Evolutionary conservation across 139 green algal species (phyloP), one percentile per base, ranked within the genome.

Genomic region (Chlorella vulgaris): DNA sequence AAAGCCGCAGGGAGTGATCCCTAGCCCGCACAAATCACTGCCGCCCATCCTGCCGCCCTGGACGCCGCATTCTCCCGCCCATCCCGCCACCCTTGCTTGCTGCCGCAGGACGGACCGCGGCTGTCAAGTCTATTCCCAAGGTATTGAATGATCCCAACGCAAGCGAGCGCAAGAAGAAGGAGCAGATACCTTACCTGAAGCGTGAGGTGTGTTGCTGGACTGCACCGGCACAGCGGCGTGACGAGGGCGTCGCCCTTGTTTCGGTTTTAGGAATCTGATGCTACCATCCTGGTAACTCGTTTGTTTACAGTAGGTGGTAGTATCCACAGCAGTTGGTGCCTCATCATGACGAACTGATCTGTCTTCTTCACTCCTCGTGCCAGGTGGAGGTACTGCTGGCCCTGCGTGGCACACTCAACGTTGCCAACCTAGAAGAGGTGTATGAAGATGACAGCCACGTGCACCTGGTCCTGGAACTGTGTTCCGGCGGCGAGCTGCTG

Each of bases 381-480:
- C 42, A 76, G 69, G 82, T 90, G 10, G 83, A 89, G 40, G 77
- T 87, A 10, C 51, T 86, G 38, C 68, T 83, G 35, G 65, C 76
- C 36, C 60, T 91, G 58, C 66, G 81, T 0, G 77, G 82, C 53
- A 83, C 60, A 35, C 76, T 90, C 8, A 86, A 83, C 66, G 81
- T 91, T 19, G 83, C 73, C 24, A 62, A 65, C 40, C 62, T 91
- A 31, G 71, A 90, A 51, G 86, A 60, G 22, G 88, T 81, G 38
- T 90, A 83, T 55, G 86, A 91, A 74, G 87, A 90, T 39, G 61
- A 77, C 31, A 80, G 66, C 38, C 47, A 78, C 33, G 70, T 91
- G 4, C 83, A 89, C 71, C 47, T 90, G 26, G 82, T 91, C 0
- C 81, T 86, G 80, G 86, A 91, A 78, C 62, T 88, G 31, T 91